Base-by-base conservation (phyloP, 345 rosid species). In the Turnera subulata region DNA sequence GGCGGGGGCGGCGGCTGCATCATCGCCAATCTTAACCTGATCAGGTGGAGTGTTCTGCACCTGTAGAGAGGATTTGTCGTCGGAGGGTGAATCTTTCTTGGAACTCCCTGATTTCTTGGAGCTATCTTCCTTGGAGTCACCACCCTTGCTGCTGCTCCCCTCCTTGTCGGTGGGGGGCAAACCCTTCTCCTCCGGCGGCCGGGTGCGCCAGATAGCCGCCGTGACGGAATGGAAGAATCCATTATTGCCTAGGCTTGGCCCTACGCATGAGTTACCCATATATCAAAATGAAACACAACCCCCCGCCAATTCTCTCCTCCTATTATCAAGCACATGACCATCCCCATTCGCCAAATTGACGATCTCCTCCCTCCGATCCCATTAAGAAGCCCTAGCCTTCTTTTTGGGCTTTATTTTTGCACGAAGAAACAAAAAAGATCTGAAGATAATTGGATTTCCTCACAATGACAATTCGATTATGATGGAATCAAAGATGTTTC, bases 201-300 rank as follows among this genome's bases (percentile, higher is more conserved):
- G 64, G 53, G 69, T 76, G 6, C 86, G 73, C 89, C 91, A 89
- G 20, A 92, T 82, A 6, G 91, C 96, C 5, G 84, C 95, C 40
- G 82, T 80, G 62, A 92, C 94, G 53, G 86, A 80, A 68, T 84
- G 82, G 1, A 92, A 53, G 72, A 92, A 92, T 66, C 94, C 98
- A 58, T 70, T 79, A 56, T 69, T 46, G 20, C 75, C 77, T 19
- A 78, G 75, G 66, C 69, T 89, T 64, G 96, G 98, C n/a, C 97
- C 98, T 21, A 79, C 81, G 58, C 97, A 89, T 60, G 84, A 69
- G 70, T 92, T 92, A 73, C 97, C 99, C 97, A 92, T 92, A 78
- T 64, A 24, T 2, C 3, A 46, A 6, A 6, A 26, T 43, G 11
- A 38, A 37, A n/a, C n/a, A n/a, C 40, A 33, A 39, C 58, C 45